A percentile compares a stretch with the other conserved stretches of the same genome.
Evolutionary conservation across 495 filamentous ascomycete genomes (phyloP).

Genomic region (Penicillium arizonense): DNA sequence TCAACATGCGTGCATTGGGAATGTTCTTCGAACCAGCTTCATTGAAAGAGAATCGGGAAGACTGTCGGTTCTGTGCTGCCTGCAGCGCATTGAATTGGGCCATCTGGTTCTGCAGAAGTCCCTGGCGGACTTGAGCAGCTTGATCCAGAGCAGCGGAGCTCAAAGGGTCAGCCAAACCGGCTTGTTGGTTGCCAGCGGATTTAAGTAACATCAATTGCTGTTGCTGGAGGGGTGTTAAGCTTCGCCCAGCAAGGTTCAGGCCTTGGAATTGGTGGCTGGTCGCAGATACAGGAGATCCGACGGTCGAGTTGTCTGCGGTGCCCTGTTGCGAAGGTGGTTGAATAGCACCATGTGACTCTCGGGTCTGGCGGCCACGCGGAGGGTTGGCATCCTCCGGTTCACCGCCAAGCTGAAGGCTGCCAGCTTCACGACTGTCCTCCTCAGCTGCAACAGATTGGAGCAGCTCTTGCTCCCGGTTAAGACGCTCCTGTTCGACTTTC

Average conservation of each 20-base stretch:
- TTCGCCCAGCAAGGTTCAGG: constrained; percentile 61
- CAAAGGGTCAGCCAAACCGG: constrained; percentile 54
- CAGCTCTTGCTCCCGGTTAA: constrained; percentile 59
- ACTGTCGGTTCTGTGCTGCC: constrained; percentile 73
- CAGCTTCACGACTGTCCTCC: constrained; percentile 66
- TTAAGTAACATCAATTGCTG: constrained; percentile 69
- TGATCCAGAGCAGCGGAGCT: constrained; percentile 37
- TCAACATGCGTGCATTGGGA: constrained; percentile 79
- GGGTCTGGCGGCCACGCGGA: constrained; percentile 47
- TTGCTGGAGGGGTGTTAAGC: constrained; percentile 78
- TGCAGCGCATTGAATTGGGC: constrained; percentile 55
- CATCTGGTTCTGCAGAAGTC: constrained; percentile 60
- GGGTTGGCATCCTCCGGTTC: constrained; percentile 73
- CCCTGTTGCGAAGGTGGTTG: constrained; percentile 74
- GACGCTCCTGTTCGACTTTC: constrained; percentile 60
- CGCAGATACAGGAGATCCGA: constrained; percentile 47
- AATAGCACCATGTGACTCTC: constrained; percentile 56
- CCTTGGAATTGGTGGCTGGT: constrained; percentile 53
- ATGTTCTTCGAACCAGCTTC: constrained; percentile 79
- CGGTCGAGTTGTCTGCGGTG: constrained; percentile 44
- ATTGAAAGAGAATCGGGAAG: constrained; percentile 88
- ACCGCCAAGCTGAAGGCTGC: constrained; percentile 85
- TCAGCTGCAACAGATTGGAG: constrained; percentile 48
- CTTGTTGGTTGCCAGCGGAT: constrained; percentile 53
- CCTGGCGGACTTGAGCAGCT: constrained; percentile 39